Percentiles rank a stretch among this genome's conserved stretches.
Evolutionary conservation across 108 stramenopile genomes (phyloP).

Genomic region (Cyclostephanos invisitatus): DNA sequence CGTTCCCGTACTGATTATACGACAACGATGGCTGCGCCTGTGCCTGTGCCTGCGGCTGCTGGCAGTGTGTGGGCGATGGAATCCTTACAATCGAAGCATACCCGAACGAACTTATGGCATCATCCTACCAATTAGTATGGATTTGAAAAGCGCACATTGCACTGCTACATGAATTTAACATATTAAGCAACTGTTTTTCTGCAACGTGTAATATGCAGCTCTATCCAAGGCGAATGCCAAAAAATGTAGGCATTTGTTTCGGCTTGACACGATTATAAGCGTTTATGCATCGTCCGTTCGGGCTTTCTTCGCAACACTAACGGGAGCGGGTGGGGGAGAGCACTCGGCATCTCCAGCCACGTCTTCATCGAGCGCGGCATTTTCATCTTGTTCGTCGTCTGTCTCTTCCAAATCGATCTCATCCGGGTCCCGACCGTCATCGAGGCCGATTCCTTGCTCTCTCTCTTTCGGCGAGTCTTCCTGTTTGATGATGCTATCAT

Average conservation of each 20-base stretch:
- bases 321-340: slow-evolving; percentile 17
- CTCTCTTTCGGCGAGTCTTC: neutral
- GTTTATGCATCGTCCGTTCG: slow-evolving; percentile 17
- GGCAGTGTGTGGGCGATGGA: too few relatives aligned
- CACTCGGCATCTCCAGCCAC: slow-evolving; percentile 32
- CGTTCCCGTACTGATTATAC: too few relatives aligned
- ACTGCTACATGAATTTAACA: too few relatives aligned
- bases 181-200: too few relatives aligned
- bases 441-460: neutral
- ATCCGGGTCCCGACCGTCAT: slow-evolving; percentile 13
- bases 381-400: slow-evolving; percentile 5
- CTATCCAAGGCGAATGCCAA: neutral
- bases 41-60: too few relatives aligned
- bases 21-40: too few relatives aligned
- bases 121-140: too few relatives aligned
- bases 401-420: slow-evolving; percentile 38
- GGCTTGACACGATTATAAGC: too few relatives aligned
- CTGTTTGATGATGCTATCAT: neutral
- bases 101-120: too few relatives aligned
- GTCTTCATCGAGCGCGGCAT: neutral
- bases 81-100: too few relatives aligned
- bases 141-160: too few relatives aligned
- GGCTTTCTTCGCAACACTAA: slow-evolving; percentile 13
- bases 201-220: too few relatives aligned
- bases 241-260: neutral